phyloP scores from a whole-genome alignment of 179 eudicot genomes.

The Actinidia arguta region DNA sequence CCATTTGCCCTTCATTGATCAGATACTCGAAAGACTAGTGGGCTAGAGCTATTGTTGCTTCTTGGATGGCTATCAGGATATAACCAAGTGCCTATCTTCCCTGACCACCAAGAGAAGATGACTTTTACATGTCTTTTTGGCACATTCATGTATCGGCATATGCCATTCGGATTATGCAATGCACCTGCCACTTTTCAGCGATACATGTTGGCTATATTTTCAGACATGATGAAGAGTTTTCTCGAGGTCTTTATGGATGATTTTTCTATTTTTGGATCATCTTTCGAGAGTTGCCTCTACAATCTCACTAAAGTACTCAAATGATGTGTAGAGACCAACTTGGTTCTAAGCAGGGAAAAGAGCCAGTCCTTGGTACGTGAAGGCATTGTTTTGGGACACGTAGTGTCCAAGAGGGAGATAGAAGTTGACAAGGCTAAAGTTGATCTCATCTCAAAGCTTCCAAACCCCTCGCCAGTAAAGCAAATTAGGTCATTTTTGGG shows the following conservation, averaged over 20 bases:
- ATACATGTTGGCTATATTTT: background rate
- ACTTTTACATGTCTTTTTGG: background rate
- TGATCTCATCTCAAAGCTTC: background rate
- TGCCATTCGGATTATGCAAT: background rate
- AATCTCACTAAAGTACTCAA: background rate
- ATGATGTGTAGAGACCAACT: background rate
- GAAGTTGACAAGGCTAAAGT: background rate
- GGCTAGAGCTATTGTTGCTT: background rate
- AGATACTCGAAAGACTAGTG: background rate
- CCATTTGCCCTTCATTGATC: background rate
- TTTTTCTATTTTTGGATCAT: background rate
- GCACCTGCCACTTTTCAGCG: background rate
- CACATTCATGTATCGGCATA: background rate
- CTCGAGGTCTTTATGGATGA: background rate
- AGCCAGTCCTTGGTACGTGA: background rate
- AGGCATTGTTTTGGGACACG: background rate
- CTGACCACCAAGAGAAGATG: background rate
- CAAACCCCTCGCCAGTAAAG: background rate
- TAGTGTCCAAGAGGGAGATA: background rate
- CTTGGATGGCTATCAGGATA: background rate
- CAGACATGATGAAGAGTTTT: background rate
- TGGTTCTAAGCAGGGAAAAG: background rate
- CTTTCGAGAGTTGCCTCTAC: background rate
- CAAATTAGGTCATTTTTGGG: background rate
- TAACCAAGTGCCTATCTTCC: background rate